Evolutionary conservation across 1,284 basidiomycete genomes (phyloP), one percentile per base, ranked within the genome.

Genomic region (Irpex rosettiformis): DNA sequence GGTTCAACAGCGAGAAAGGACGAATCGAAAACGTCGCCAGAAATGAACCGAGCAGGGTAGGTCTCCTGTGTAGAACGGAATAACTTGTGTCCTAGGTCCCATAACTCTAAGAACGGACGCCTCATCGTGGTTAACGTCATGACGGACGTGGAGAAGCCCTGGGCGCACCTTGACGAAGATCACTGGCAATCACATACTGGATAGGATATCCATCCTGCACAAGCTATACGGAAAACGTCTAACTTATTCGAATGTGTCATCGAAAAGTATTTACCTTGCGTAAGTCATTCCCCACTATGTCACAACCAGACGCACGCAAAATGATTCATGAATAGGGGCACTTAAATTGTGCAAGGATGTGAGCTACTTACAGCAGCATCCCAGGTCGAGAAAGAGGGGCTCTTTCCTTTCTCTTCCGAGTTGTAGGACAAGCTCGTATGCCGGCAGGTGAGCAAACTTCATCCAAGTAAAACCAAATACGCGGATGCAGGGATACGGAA

Each of bases 311-410:
- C n/a, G n/a, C n/a, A n/a, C n/a, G n/a, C n/a, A n/a, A n/a, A n/a
- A n/a, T n/a, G n/a, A n/a, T n/a, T n/a, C n/a, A n/a, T 78, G 53
- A n/a, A 30, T 8, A 11, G 18, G 16, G 8, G 45, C 18, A 6
- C 45, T 48, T 18, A 24, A n/a, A n/a, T n/a, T n/a, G n/a, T 24
- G 45, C n/a, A 8, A 24, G 18, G 8, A 6, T 37, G 6, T 37
- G 33, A n/a, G n/a, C n/a, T 37, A 37, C 77, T 64, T 59, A 81
- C 80, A 80, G 47, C 58, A 56, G 37, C 58, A 58, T 16, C 72
- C 76, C 4, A 77, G 66, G 52, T 79, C 77, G 1, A 85, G 70
- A n/a, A 84, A 69, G 49, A 86, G 74, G 2, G 80, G 78, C 48
- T 72, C 71, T 13, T 71, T 61, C 16, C 73, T 73, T 2, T 74